Percentiles rank a stretch among this genome's conserved stretches.
Conservation (phyloP, 2,329 filamentous ascomycete genomes). For the Chrysoporthe puriensis region DNA sequence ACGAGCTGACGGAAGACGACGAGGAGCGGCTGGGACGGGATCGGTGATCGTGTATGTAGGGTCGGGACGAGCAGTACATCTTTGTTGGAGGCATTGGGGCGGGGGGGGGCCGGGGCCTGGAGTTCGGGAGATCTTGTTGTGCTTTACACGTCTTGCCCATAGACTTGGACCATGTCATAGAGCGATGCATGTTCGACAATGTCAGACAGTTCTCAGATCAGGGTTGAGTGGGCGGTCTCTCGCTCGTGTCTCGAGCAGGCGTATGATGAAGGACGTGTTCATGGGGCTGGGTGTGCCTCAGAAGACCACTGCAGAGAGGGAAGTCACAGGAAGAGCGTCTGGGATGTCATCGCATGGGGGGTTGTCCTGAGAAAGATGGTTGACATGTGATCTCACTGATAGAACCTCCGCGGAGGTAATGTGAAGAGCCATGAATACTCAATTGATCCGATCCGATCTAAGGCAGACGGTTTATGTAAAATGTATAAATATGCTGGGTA, state of each 20-base stretch:
- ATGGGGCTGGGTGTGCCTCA: not conserved
- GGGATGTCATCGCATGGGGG: not conserved
- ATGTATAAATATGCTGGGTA: slow-evolving; percentile 14
- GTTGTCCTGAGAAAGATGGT: no score
- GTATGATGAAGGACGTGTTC: not conserved
- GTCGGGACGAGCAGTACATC: not conserved
- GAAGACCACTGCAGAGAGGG: not conserved
- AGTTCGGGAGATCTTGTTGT: slow-evolving; percentile 7
- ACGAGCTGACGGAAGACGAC: slow-evolving; percentile 73
- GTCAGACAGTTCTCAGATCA: not conserved
- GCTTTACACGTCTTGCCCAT: not conserved
- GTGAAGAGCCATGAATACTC: not conserved
- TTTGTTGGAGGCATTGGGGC: not conserved
- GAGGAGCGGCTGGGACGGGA: slow-evolving; percentile 80
- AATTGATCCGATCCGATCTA: not conserved
- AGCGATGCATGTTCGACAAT: slow-evolving; percentile 1
- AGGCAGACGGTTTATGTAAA: not conserved
- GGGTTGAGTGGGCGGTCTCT: not conserved
- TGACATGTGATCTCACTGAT: no score
- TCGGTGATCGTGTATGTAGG: slow-evolving; percentile 39
- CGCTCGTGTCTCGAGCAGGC: not conserved
- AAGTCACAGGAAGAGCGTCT: not conserved
- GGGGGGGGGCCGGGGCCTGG: not conserved
- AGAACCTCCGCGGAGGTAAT: not conserved
- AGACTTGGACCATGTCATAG: not conserved